These are phyloP conservation scores for Symbiodinium pilosum DNA, from an alignment of 73 alveolate species.

Conservation along the genomic window DNA sequence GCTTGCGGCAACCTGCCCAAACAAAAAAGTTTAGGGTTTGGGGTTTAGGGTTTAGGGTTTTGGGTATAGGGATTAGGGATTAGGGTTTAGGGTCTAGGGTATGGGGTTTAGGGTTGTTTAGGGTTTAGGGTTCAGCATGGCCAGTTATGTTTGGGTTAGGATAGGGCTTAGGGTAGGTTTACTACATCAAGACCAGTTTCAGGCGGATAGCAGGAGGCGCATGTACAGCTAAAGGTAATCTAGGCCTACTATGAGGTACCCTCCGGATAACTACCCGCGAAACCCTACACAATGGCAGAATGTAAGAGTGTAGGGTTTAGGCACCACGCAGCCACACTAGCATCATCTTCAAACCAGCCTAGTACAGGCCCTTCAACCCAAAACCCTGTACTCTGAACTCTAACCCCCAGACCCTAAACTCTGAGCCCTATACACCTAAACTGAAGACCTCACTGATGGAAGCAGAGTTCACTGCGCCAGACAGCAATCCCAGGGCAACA, in stretches of 20 bases:
- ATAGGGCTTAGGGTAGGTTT: background rate
- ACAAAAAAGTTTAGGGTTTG: too few relatives aligned
- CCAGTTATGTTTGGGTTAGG: background rate
- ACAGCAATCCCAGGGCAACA: background rate
- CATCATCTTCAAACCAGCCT: too few relatives aligned
- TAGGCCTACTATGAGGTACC: too few relatives aligned
- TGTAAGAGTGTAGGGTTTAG: too few relatives aligned
- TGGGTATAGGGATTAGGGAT: too few relatives aligned
- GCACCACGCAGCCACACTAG: too few relatives aligned
- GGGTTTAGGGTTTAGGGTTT: background rate
- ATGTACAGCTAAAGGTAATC: too few relatives aligned
- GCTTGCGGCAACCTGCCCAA: slow-evolving; percentile 42
- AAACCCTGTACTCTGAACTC: background rate
- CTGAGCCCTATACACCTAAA: background rate
- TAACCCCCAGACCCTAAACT: background rate
- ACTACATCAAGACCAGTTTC: too few relatives aligned
- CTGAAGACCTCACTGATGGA: background rate
- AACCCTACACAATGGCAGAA: too few relatives aligned
- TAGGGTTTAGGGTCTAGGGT: background rate
- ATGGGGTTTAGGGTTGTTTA: background rate
- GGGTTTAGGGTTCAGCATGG: background rate
- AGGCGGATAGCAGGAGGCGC: too few relatives aligned
- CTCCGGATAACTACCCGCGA: too few relatives aligned
- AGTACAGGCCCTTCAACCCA: background rate
- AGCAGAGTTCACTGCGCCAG: background rate